These are phyloP conservation scores for Ophiostoma himal-ulmi DNA, from an alignment of 2,329 filamentous ascomycete species.

Conservation along the genomic window DNA sequence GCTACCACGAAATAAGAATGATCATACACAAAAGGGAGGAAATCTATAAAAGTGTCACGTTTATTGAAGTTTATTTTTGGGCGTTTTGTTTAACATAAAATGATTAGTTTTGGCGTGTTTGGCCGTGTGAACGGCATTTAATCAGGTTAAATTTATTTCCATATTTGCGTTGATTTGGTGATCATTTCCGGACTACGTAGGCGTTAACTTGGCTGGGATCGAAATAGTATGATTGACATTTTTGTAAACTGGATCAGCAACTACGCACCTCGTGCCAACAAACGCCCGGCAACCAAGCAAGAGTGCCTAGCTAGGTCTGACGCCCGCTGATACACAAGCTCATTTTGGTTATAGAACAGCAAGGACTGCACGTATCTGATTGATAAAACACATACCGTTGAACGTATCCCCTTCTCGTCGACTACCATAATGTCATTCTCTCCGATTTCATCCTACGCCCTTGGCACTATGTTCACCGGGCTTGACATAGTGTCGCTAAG, in stretches of 20 bases:
- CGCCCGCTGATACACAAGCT: too few species aligned
- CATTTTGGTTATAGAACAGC: too few species aligned
- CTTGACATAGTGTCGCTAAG: background rate
- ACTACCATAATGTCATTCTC: background rate
- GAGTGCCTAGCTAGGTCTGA: too few species aligned
- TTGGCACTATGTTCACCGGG: background rate
- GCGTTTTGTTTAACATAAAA: background rate
- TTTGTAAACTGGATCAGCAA: too few species aligned
- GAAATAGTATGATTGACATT: too few species aligned
- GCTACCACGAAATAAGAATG: background rate
- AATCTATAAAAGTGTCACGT: constrained; percentile 9
- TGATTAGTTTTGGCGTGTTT: background rate
- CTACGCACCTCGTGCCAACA: background rate
- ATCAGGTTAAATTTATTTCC: background rate
- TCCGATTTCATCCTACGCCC: background rate
- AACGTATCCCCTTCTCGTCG: too few species aligned
- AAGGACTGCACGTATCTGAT: too few species aligned
- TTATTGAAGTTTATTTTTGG: background rate
- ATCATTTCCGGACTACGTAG: too few species aligned
- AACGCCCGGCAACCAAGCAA: background rate
- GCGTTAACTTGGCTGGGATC: too few species aligned
- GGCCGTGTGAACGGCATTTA: background rate
- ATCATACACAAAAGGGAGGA: background rate
- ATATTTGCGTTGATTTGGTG: background rate
- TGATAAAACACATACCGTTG: too few species aligned